Percentiles rank a stretch among this genome's conserved stretches.
phyloP scores from a whole-genome alignment of 306 rosid genomes.

The Prunus armeniaca region DNA sequence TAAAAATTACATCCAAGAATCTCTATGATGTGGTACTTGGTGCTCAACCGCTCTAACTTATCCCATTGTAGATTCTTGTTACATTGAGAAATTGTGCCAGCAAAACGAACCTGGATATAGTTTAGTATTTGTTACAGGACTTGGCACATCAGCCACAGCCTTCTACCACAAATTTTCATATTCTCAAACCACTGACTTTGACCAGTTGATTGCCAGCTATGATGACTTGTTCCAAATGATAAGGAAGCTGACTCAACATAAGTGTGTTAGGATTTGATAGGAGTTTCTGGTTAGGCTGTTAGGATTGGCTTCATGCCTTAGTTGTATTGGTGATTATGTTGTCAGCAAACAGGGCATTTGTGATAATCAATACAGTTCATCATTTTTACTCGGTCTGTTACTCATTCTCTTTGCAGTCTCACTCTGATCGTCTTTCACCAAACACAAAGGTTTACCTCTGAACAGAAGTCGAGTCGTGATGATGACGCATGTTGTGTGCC shows the following conservation, averaged over 20 bases:
- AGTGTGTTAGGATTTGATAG: not conserved
- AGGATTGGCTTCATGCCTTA: not conserved
- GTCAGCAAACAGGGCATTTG: no score
- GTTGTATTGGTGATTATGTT: not conserved
- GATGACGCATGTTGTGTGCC: no score
- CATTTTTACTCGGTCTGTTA: not conserved
- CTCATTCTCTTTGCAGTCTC: not conserved
- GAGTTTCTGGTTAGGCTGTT: not conserved
- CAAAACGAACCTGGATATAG: not conserved
- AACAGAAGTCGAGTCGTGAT: no score
- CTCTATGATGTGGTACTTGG: not conserved
- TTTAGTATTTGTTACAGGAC: not conserved
- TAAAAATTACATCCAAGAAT: no score
- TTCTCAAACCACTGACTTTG: not conserved
- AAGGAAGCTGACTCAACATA: not conserved
- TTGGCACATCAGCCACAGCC: not conserved
- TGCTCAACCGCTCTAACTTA: not conserved
- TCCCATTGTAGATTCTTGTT: conserved; percentile 1
- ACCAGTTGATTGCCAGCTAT: not conserved
- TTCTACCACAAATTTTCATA: not conserved
- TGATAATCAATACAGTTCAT: not conserved
- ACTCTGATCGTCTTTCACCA: not conserved
- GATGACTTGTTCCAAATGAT: not conserved
- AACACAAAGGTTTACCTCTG: not conserved
- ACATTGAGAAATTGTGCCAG: not conserved